These are phyloP conservation scores for sorghum (Sorghum bicolor) DNA, from an alignment of 176 grass and related monocot genomes.

Conservation along the genomic window Sorghum_bicolor_NCBIv3 NC_012879.2:2715001-2715500, in stretches of 20 bases:
- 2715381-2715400: neutral
- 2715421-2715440: neutral
- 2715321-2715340: constrained; percentile 95
- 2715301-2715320: too few relatives aligned
- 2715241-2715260: too few relatives aligned
- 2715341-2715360: constrained; percentile 93
- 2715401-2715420: neutral
- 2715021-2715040: constrained; percentile 95
- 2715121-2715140: constrained; percentile 87
- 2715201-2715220: too few relatives aligned
- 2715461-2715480: constrained; percentile 25
- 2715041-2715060: constrained; percentile 76
- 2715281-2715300: neutral
- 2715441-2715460: neutral
- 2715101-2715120: constrained; percentile 96
- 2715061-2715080: constrained; percentile 79
- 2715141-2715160: constrained; percentile 87
- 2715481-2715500: neutral
- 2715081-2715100: constrained; percentile 97
- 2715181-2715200: constrained; percentile 11
- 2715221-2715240: too few relatives aligned
- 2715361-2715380: constrained; percentile 98
- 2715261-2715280: neutral
- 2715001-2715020: constrained; percentile 94
- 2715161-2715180: constrained; percentile 99